phyloP scores from a whole-genome alignment of 2,329 filamentous ascomycete genomes.

The Calonectria pseudoturangicola region DNA sequence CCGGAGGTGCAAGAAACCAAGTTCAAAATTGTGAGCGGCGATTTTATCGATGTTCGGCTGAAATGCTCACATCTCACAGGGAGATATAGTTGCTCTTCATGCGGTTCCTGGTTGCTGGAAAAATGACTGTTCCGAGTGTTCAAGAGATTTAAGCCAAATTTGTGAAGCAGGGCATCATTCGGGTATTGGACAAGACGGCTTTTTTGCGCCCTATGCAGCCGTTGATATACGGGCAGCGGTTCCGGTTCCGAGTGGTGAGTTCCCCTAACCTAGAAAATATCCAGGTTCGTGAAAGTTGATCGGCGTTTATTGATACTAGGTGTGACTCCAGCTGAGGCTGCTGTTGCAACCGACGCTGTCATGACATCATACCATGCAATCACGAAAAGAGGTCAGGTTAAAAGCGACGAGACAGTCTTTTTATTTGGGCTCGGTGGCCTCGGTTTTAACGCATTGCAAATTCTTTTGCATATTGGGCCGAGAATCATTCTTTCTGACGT shows the following conservation, averaged over 20 bases:
- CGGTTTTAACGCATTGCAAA: constrained; percentile 48
- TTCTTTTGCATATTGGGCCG: constrained; percentile 41
- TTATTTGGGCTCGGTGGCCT: constrained; percentile 46
- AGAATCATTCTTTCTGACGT: constrained; percentile 48
- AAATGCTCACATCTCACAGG: constrained; percentile 21
- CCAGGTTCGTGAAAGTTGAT: too few species aligned
- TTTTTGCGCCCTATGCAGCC: constrained; percentile 63
- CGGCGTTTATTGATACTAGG: constrained; percentile 8
- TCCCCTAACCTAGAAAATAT: too few species aligned
- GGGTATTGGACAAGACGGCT: constrained; percentile 66
- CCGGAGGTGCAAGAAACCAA: neutral
- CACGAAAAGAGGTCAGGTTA: constrained; percentile 42
- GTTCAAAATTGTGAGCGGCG: constrained; percentile 40
- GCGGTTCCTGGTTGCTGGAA: constrained; percentile 45
- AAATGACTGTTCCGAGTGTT: constrained; percentile 59
- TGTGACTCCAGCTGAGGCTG: constrained; percentile 44
- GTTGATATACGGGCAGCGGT: constrained; percentile 51
- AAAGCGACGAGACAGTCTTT: constrained; percentile 40
- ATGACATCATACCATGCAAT: constrained; percentile 50
- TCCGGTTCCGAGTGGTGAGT: constrained; percentile 39
- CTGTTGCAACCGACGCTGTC: constrained; percentile 49
- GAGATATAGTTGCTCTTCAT: constrained; percentile 49
- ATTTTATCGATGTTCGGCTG: accelerated
- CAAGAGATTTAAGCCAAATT: constrained; percentile 61
- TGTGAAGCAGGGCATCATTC: constrained; percentile 62